These are phyloP conservation scores for Yamagishiella unicocca DNA, from an alignment of 139 green algal genomes.

Conservation along the genomic window DNA sequence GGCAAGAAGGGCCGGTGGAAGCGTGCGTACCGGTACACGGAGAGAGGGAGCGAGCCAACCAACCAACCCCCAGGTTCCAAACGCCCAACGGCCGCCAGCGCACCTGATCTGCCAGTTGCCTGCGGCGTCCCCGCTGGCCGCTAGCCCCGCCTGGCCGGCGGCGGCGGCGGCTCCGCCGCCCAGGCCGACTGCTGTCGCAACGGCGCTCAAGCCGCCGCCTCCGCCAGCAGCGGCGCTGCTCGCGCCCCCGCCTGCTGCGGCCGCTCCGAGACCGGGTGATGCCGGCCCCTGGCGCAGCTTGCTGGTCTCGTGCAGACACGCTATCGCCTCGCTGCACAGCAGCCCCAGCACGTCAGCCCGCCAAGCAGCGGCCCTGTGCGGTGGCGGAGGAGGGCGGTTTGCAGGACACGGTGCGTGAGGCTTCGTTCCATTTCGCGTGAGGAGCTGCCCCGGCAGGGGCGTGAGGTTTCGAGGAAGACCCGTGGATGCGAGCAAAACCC, in stretches of 20 bases:
- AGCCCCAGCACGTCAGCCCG: conserved; percentile 48
- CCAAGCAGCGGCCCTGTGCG: conserved; percentile 57
- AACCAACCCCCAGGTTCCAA: not conserved
- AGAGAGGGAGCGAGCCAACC: not conserved
- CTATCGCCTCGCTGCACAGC: conserved; percentile 55
- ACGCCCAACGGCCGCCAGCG: too few species aligned
- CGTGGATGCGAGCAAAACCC: too few species aligned
- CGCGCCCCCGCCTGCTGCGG: not conserved
- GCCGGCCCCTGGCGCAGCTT: not conserved
- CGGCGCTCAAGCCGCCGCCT: not conserved
- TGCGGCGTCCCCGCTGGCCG: not conserved
- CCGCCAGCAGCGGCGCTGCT: not conserved
- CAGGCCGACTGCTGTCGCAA: too few species aligned
- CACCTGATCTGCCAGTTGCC: conserved; percentile 25
- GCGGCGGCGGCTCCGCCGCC: not conserved
- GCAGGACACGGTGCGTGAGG: too few species aligned
- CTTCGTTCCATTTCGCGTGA: too few species aligned
- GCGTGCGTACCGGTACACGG: not conserved
- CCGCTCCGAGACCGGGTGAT: not conserved
- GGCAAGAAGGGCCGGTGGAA: not conserved
- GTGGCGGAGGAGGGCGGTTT: too few species aligned
- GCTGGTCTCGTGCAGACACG: conserved; percentile 2
- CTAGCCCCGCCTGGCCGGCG: not conserved
- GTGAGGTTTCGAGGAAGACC: too few species aligned
- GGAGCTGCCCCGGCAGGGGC: too few species aligned